These are phyloP conservation scores for Fermentozyma sake DNA, from an alignment of 1,139 yeast genomes.

Conservation along the genomic window DNA sequence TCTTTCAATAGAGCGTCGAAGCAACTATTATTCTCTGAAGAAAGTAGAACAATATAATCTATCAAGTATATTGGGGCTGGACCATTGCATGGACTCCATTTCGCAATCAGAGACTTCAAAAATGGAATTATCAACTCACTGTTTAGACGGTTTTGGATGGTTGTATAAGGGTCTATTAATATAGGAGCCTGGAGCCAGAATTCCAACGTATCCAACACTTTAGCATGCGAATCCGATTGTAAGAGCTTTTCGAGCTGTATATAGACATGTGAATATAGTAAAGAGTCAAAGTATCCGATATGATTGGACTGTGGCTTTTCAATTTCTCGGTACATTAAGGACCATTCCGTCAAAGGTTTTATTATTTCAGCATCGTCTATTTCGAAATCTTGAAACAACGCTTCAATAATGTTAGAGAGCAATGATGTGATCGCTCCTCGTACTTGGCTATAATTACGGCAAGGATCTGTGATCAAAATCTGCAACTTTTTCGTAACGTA, in stretches of 20 bases:
- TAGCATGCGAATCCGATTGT: too few relatives aligned
- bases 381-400: conserved; percentile 9
- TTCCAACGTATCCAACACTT: conserved; percentile 9
- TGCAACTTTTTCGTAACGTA: too few relatives aligned
- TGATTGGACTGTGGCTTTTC: conserved; percentile 2
- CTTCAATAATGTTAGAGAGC: too few relatives aligned
- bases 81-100: conserved; percentile 12
- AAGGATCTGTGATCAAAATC: too few relatives aligned
- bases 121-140: conserved; percentile 16
- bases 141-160: conserved; percentile 12
- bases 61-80: conserved; percentile 10
- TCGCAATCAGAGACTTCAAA: conserved; percentile 8
- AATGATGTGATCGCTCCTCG: too few relatives aligned
- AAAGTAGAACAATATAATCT: conserved; percentile 16
- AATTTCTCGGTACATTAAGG: conserved; percentile 11
- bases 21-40: conserved; percentile 10
- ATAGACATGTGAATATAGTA: conserved; percentile 7
- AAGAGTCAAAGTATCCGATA: conserved; percentile 9
- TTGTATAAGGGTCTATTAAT: conserved; percentile 10
- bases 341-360: conserved; percentile 13
- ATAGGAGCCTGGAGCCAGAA: conserved; percentile 14
- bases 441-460: too few relatives aligned
- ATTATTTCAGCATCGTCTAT: conserved; percentile 3
- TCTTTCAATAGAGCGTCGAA: conserved; percentile 10
- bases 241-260: conserved; percentile 2